These are phyloP conservation scores for Fraxinus floribunda DNA, from an alignment of 305 asterid species.

Conservation along the genomic window DNA sequence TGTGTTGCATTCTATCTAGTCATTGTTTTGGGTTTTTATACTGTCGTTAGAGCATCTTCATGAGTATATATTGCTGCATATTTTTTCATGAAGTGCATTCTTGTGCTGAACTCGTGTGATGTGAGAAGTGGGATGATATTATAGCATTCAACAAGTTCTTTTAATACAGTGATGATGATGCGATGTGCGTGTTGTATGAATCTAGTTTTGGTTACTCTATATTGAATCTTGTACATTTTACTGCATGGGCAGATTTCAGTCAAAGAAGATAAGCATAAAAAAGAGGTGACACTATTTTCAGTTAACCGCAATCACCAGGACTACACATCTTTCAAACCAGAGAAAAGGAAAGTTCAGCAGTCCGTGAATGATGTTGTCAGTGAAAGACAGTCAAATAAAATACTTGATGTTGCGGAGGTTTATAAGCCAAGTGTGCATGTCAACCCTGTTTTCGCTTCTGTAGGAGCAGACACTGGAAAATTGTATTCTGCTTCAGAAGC, in stretches of 20 bases:
- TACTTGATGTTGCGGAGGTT: constrained; percentile 69
- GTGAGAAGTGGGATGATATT: not conserved
- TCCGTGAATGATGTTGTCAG: constrained; percentile 33
- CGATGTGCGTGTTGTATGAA: not conserved
- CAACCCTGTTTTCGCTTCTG: constrained; percentile 64
- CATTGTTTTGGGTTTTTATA: not conserved
- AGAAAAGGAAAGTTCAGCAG: constrained; percentile 68
- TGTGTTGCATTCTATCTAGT: not conserved
- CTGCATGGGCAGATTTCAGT: constrained; percentile 67
- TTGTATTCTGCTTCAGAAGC: constrained; percentile 77
- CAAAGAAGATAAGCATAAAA: constrained; percentile 90
- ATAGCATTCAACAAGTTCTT: not conserved
- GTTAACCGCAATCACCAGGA: constrained; percentile 80
- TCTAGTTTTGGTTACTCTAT: constrained; percentile 4
- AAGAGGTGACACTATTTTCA: constrained; percentile 58
- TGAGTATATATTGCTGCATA: not conserved
- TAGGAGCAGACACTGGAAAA: constrained; percentile 65
- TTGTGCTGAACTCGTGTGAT: not conserved
- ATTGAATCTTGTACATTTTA: constrained; percentile 21
- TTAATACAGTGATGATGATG: not conserved
- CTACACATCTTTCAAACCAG: constrained; percentile 75
- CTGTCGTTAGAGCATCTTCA: not conserved
- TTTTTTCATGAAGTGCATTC: not conserved
- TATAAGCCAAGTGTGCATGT: constrained; percentile 85
- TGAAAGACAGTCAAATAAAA: constrained; percentile 50